Percentiles rank a stretch among this genome's conserved stretches.
phyloP scores from a whole-genome alignment of 2,329 filamentous ascomycete genomes.

The Lasiodiplodia sp. region DNA sequence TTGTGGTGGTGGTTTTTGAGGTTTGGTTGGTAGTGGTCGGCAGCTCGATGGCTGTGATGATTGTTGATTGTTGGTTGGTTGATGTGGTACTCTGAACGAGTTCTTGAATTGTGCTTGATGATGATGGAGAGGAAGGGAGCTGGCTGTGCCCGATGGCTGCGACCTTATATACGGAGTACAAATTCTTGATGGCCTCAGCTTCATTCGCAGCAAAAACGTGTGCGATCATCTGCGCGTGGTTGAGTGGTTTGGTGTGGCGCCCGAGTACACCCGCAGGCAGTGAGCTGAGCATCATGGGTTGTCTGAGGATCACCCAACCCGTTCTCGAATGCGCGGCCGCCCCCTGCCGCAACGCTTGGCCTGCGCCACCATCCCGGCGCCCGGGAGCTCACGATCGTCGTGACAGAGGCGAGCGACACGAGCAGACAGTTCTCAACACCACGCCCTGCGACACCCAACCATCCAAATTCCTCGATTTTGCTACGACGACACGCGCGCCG shows the following conservation, averaged over 20 bases:
- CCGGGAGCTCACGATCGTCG: slow-evolving; percentile 24
- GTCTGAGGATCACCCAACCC: slow-evolving; percentile 28
- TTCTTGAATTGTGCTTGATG: not conserved
- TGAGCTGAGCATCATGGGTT: slow-evolving; percentile 28
- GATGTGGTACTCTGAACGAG: not conserved
- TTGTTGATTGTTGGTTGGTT: not conserved
- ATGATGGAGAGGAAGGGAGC: slow-evolving; percentile 13
- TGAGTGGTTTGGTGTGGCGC: slow-evolving; percentile 1
- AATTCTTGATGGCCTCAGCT: slow-evolving; percentile 2
- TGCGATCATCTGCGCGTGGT: slow-evolving; percentile 22
- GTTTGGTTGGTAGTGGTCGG: slow-evolving; percentile 2
- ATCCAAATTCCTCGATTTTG: slow-evolving; percentile 2
- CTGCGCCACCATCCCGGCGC: slow-evolving; percentile 24
- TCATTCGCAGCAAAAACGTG: not conserved
- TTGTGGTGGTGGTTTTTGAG: slow-evolving; percentile 4
- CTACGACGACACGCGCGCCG: not conserved
- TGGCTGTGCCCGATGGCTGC: not conserved
- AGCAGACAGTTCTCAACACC: slow-evolving; percentile 17
- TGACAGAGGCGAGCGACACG: not conserved
- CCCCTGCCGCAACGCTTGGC: not conserved
- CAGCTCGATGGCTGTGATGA: slow-evolving; percentile 9
- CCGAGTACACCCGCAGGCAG: slow-evolving; percentile 15
- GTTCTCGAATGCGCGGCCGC: not conserved
- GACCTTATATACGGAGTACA: slow-evolving; percentile 4
- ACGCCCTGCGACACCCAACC: slow-evolving; percentile 1